Evolutionary conservation across 306 rosid genomes (phyloP), one percentile per base, ranked within the genome.

Genomic region (Senna tora): DNA sequence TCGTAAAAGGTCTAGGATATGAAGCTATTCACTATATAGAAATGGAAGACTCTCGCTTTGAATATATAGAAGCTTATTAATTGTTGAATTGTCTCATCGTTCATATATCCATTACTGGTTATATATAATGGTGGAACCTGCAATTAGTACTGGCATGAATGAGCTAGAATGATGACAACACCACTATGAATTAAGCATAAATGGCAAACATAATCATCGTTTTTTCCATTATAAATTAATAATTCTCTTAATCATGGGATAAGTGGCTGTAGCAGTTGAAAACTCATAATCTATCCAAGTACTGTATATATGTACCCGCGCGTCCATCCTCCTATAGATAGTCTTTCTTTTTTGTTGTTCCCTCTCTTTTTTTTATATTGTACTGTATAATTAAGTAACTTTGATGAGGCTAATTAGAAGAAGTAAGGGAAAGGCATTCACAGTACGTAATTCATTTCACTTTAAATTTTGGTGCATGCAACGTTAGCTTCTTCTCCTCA

Each of bases 121-220:
- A 66, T 54, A 59, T 61, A 66, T 54, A 59, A 38, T 74, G 67
- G n/a, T n/a, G 50, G 52, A 46, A 66, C 32, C 59, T 32, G 62
- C 83, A 53, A 66, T n/a, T n/a, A n/a, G n/a, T 45, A 43, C 56
- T n/a, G 19, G 45, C 41, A 63, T 41, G 47, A 59, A 67, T 47
- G 76, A 59, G n/a, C n/a, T n/a, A n/a, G 77, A 81, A 62, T 74
- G 67, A 74, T 75, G 33, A 67, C 69, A 62, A 67, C 70, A 61
- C 78, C 85, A 76, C 74, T 61, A 16, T 74, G 45, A 77, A 60
- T 49, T 61, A 46, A 38, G 46, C 39, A 68, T 60, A 54, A 76
- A 79, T 73, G 84, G 84, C 63, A 76, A 83, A 55, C 84, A 72
- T 42, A 65, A 70, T 83, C 79, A 83, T 79, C 65, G 38, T 76